Evolutionary conservation across 495 filamentous ascomycete species (phyloP).

Genomic region (Achaetomiella virescens): DNA sequence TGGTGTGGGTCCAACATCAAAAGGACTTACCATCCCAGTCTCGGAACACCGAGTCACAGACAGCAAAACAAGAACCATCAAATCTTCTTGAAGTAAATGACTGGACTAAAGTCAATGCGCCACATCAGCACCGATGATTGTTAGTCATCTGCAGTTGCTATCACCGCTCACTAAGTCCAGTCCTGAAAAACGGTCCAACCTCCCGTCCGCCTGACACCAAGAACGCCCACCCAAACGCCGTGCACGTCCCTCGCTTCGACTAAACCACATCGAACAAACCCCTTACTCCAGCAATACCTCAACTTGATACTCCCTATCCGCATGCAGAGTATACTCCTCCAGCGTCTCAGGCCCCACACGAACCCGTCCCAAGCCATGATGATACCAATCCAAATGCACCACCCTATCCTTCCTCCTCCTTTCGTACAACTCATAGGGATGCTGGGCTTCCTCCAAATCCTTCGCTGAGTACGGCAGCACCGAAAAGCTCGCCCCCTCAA

Average conservation of each 20-base stretch:
- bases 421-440: constrained; percentile 53
- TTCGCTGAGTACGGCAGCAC: constrained; percentile 45
- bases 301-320: constrained; percentile 41
- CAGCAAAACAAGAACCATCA: no score
- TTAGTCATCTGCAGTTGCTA: no score
- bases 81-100: no score
- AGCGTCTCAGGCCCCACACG: constrained; percentile 48
- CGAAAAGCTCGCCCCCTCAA: constrained; percentile 45
- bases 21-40: no score
- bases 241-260: not conserved
- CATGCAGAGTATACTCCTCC: constrained; percentile 43
- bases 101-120: no score
- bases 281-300: constrained; percentile 39
- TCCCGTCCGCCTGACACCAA: no score
- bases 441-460: constrained; percentile 50
- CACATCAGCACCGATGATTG: no score
- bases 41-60: no score
- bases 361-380: constrained; percentile 49
- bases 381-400: constrained; percentile 55
- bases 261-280: not conserved
- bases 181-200: no score
- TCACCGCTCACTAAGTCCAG: no score
- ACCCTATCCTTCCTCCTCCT: constrained; percentile 44
- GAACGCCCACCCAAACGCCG: no score
- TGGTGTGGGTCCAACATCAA: no score